These are phyloP conservation scores for Rhizophagus prolifer DNA, from an alignment of 192 early-diverging fungal species.

Conservation along the genomic window DNA sequence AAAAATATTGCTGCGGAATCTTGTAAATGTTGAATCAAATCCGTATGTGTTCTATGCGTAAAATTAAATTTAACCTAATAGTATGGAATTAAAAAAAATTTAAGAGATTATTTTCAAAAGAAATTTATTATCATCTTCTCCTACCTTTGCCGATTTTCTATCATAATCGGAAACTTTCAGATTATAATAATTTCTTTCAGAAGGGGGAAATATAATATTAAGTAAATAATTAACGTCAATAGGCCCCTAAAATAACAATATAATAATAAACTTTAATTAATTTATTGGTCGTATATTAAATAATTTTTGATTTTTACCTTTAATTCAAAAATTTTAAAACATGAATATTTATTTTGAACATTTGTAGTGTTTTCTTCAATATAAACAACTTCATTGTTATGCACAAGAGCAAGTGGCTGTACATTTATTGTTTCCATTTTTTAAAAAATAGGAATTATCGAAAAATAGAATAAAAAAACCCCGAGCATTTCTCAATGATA, in stretches of 20 bases:
- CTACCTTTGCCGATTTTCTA: not conserved
- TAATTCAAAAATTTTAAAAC: not conserved
- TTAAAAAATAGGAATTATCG: not conserved
- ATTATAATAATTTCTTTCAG: not conserved
- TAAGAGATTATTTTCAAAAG: not conserved
- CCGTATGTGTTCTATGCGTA: not conserved
- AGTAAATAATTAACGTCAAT: not conserved
- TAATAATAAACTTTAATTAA: not conserved
- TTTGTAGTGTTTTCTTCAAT: not conserved
- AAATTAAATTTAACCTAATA: conserved; percentile 5
- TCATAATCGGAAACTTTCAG: not conserved
- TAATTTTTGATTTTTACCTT: not conserved
- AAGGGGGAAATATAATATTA: not conserved
- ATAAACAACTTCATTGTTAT: not conserved
- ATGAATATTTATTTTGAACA: not conserved
- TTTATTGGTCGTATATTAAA: not conserved
- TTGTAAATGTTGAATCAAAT: not conserved
- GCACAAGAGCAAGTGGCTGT: not conserved
- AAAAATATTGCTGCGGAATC: not conserved
- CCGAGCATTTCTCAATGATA: too few species aligned
- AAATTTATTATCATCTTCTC: too few species aligned
- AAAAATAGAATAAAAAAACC: too few species aligned
- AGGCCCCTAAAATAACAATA: not conserved
- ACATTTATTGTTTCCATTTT: not conserved
- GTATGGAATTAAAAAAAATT: not conserved